Evolutionary conservation across 2,329 filamentous ascomycete species (phyloP), one percentile per base, ranked within the genome.

Genomic region (Didymosphaeria variabile): DNA sequence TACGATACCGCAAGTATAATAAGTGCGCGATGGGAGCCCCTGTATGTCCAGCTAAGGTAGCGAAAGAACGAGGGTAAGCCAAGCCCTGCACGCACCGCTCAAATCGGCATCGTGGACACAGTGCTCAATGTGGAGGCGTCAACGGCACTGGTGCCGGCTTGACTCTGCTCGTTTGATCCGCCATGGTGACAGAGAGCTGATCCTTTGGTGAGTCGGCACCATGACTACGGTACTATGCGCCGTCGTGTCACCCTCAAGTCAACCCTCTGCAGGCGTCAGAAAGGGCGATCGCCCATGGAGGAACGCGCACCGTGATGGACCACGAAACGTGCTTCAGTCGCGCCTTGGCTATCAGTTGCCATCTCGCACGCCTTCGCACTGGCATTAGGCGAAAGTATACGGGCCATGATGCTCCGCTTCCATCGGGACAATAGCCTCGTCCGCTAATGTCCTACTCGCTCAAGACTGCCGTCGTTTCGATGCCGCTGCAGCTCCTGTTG

Each of bases 1-100:
- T 58, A 59, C 42, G 34, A 46, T 57, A 44, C 45, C 36, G n/a
- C 21, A 51, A 52, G 38, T 44, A 51, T 51, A 29, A 51, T 44
- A 38, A 36, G 34, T 31, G 42, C 29, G n/a, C 29, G 52, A 45
- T 29, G 40, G 29, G 52, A 26, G 31, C 47, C 53, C 53, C 53
- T 55, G 53, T 12, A 53, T 47, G 13, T 52, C 17, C 10, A 44
- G 26, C 29, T 45, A 17, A 58, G 56, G 56, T 44, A 58, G 53
- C 53, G 53, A 55, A 46, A 36, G 31, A 45, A 19, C 42, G 31
- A 36, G 31, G 26, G 15, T 3, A 26, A 46, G 42, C 53, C 53
- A 55, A 32, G 42, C 23, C 42, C 42, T 55, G 53, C 53, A 55
- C 19, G 10, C 26, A 46, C 53, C 9, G 19, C 53, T 55, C 40